phyloP scores from a whole-genome alignment of 2,329 filamentous ascomycete genomes.

The Penicillium sclerotigenum region DNA sequence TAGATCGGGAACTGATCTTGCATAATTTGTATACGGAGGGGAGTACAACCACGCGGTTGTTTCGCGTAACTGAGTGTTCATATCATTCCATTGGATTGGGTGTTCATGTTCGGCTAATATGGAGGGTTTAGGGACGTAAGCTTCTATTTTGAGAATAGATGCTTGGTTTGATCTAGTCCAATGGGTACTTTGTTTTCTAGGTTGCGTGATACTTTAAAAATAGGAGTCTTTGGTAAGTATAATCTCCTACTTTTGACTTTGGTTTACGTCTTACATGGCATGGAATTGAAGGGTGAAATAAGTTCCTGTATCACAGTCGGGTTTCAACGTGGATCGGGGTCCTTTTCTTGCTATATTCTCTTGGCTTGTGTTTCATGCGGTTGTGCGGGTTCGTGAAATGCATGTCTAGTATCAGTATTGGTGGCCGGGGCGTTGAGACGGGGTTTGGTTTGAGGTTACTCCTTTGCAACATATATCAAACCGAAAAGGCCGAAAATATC shows the following conservation, averaged over 20 bases:
- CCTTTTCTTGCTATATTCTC: background rate
- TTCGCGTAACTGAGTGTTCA: background rate
- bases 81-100: background rate
- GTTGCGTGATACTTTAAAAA: background rate
- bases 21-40: background rate
- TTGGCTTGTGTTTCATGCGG: background rate
- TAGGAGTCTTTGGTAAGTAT: background rate
- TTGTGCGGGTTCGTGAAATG: background rate
- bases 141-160: background rate
- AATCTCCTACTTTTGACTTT: background rate
- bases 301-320: background rate
- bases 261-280: background rate
- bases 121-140: background rate
- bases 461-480: background rate
- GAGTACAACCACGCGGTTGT: background rate
- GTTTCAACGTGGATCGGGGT: background rate
- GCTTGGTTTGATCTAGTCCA: background rate
- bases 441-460: background rate
- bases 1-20: conserved; percentile 3
- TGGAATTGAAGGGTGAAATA: background rate
- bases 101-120: background rate
- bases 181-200: background rate
- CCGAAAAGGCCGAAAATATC: background rate
- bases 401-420: background rate
- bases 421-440: background rate